phyloP scores from a whole-genome alignment of 2,329 filamentous ascomycete genomes.

The Bipolaris cookei region DNA sequence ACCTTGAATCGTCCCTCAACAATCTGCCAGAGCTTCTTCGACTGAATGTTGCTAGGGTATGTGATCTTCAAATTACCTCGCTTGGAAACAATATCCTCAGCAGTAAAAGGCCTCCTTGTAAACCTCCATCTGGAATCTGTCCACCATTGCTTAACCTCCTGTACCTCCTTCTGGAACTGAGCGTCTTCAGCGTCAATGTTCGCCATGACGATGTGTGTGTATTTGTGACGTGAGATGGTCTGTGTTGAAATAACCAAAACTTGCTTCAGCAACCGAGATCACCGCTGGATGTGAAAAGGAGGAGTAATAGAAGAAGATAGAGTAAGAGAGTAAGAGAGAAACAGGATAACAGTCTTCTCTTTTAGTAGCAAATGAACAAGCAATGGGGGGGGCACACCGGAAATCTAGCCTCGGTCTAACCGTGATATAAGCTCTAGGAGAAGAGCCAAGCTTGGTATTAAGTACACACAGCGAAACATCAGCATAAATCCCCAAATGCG shows the following conservation, averaged over 20 bases:
- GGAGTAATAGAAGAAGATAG: conserved; percentile 2
- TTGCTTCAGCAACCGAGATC: not conserved
- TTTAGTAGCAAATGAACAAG: conserved; percentile 20
- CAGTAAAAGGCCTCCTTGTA: conserved; percentile 91
- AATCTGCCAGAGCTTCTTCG: conserved; percentile 94
- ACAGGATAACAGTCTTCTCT: not conserved
- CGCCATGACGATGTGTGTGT: conserved; percentile 31
- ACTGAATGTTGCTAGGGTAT: conserved; percentile 85
- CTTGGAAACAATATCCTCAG: conserved; percentile 97
- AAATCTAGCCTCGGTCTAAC: conserved; percentile 28
- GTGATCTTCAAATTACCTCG: conserved; percentile 87
- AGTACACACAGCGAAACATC: conserved; percentile 27
- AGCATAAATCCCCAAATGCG: conserved; percentile 8
- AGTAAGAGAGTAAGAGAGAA: not conserved
- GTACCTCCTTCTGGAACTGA: conserved; percentile 80
- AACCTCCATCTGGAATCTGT: conserved; percentile 86
- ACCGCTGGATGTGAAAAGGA: not conserved
- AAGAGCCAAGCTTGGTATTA: conserved; percentile 41
- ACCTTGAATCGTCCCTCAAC: conserved; percentile 87
- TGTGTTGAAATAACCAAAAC: not conserved
- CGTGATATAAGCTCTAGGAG: conserved; percentile 19
- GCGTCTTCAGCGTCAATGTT: conserved; percentile 70
- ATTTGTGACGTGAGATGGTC: not conserved
- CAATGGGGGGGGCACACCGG: conserved; percentile 30
- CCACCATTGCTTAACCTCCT: conserved; percentile 94